phyloP scores from a whole-genome alignment of 148 eudicot genomes.

The Rhododendron henanense region DNA sequence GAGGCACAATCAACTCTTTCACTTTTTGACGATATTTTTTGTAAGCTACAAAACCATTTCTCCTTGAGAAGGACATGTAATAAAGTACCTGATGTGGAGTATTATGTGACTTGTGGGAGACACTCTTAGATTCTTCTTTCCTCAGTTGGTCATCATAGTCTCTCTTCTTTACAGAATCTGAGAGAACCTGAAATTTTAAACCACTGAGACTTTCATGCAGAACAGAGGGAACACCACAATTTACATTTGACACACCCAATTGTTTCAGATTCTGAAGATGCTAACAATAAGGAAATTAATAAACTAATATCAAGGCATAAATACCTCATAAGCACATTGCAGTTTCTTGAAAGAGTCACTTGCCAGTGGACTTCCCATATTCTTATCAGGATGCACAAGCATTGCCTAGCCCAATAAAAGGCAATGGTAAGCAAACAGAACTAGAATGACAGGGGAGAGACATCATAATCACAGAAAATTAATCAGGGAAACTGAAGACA shows the following conservation, averaged over 20 bases:
- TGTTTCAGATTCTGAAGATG: not conserved
- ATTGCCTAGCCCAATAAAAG: conserved; percentile 59
- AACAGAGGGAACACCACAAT: conserved; percentile 1
- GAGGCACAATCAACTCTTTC: not conserved
- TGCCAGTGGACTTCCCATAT: conserved; percentile 93
- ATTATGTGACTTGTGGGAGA: conserved; percentile 66
- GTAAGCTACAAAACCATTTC: not conserved
- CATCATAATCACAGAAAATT: not conserved
- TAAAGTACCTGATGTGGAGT: conserved; percentile 67
- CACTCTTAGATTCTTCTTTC: conserved; percentile 71
- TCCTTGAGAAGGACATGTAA: not conserved
- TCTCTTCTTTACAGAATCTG: conserved; percentile 83
- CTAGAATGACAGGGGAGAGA: not conserved
- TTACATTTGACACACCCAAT: not conserved
- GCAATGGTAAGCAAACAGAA: conserved; percentile 1
- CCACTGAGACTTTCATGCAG: conserved; percentile 8
- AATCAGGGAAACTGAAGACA: not conserved
- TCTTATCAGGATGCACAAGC: conserved; percentile 99
- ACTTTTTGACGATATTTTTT: not conserved
- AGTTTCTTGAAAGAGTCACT: conserved; percentile 99
- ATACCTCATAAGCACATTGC: conserved; percentile 97
- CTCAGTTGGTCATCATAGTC: conserved; percentile 94
- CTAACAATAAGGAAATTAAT: not conserved
- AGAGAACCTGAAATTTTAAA: conserved; percentile 62
- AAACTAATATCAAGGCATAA: conserved; percentile 4